phyloP scores from a whole-genome alignment of 768 basidiomycete species.

The Amanita exitialis region DNA sequence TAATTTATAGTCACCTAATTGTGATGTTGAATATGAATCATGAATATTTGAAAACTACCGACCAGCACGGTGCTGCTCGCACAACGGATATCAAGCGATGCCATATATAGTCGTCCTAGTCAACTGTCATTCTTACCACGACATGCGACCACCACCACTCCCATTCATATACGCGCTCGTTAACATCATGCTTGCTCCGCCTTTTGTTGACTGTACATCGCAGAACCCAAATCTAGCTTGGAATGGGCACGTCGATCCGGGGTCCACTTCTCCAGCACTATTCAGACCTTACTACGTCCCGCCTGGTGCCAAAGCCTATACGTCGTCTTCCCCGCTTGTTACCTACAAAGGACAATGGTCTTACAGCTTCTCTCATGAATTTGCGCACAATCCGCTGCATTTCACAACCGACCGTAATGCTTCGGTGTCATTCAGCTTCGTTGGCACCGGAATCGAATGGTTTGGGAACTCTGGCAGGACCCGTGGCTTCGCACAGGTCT shows the following conservation, averaged over 20 bases:
- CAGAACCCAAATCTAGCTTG: slow-evolving; percentile 40
- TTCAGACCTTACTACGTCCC: slow-evolving; percentile 72
- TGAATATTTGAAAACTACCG: too few species aligned
- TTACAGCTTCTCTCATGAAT: slow-evolving; percentile 39
- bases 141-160: background rate
- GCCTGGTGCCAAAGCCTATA: slow-evolving; percentile 59
- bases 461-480: slow-evolving; percentile 49
- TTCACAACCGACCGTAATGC: slow-evolving; percentile 41
- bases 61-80: too few species aligned
- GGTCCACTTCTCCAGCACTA: slow-evolving; percentile 28
- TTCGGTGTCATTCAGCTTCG: slow-evolving; percentile 46
- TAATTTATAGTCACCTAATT: background rate
- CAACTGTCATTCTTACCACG: too few species aligned
- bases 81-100: too few species aligned
- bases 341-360: slow-evolving; percentile 53
- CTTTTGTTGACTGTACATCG: slow-evolving; percentile 9
- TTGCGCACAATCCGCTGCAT: slow-evolving; percentile 38
- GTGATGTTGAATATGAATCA: too few species aligned
- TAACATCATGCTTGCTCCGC: slow-evolving; percentile 6
- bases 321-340: slow-evolving; percentile 60
- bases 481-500: slow-evolving; percentile 49
- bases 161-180: slow-evolving; percentile 5
- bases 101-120: too few species aligned
- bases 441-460: slow-evolving; percentile 73
- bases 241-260: slow-evolving; percentile 54